These are phyloP conservation scores for Metschnikowia continentalis DNA, from an alignment of 805 yeast species.

Conservation along the genomic window DNA sequence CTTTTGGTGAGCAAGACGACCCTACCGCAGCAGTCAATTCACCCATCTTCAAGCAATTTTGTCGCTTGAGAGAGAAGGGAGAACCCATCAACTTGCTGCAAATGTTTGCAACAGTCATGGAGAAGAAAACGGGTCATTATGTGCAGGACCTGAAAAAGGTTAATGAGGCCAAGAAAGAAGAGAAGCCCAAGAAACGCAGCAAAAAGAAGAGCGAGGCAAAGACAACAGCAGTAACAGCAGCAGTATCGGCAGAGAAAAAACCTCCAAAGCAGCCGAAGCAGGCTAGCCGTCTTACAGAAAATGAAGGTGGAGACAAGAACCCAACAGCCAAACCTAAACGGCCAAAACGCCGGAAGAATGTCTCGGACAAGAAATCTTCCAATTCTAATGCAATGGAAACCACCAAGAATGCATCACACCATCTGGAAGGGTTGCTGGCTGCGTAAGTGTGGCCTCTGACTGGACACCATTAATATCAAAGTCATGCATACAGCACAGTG, in stretches of 20 bases:
- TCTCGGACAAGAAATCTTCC: neutral
- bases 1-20: slow-evolving; percentile 2
- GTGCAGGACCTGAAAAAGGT: neutral
- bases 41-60: neutral
- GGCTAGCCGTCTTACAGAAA: neutral
- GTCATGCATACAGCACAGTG: neutral
- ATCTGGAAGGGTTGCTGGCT: neutral
- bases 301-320: slow-evolving; percentile 1
- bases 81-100: neutral
- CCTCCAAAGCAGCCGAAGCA: slow-evolving; percentile 1
- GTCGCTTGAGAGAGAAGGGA: neutral
- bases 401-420: neutral
- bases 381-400: neutral
- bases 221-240: neutral
- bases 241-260: neutral
- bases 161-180: slow-evolving; percentile 1
- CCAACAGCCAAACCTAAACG: slow-evolving; percentile 4
- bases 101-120: neutral
- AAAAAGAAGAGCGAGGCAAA: slow-evolving; percentile 2
- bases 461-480: neutral
- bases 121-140: neutral
- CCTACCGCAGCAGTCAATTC: neutral
- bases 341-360: neutral
- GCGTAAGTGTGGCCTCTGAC: neutral
- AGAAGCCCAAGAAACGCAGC: slow-evolving; percentile 3